A percentile compares a stretch with the other conserved stretches of the same genome.
phyloP scores from a whole-genome alignment of 257 asterid genomes.

The Coffea canephora region DNA sequence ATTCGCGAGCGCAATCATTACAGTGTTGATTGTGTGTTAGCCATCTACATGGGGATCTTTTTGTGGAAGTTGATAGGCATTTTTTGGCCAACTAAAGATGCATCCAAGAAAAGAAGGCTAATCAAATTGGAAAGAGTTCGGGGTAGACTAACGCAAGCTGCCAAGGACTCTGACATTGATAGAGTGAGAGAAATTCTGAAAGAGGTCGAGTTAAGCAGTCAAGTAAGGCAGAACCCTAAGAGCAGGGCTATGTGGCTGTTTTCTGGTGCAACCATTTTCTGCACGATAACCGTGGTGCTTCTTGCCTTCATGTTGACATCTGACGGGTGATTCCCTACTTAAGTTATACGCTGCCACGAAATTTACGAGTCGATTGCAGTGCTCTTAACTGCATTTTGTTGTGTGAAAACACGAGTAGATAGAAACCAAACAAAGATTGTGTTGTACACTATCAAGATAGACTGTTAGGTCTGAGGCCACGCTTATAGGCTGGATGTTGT shows the following conservation, averaged over 20 bases:
- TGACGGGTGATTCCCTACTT: conserved; percentile 55
- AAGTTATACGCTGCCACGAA: neutral
- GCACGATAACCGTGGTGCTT: conserved; percentile 57
- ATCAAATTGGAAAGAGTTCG: conserved; percentile 66
- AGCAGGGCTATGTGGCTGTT: conserved; percentile 67
- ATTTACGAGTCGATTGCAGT: neutral
- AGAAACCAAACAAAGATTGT: neutral
- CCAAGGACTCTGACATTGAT: conserved; percentile 81
- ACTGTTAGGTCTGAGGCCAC: neutral
- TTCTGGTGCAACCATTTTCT: conserved; percentile 67
- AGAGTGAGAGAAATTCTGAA: conserved; percentile 60
- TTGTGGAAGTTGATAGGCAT: conserved; percentile 78
- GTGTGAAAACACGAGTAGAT: neutral
- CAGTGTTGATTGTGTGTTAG: conserved; percentile 79
- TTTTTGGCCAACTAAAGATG: conserved; percentile 74
- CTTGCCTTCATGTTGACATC: conserved; percentile 61
- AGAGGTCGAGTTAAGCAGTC: conserved; percentile 56
- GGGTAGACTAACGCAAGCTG: conserved; percentile 63
- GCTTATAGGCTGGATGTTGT: conserved; percentile 2
- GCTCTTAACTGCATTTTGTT: neutral
- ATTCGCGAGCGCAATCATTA: conserved; percentile 96
- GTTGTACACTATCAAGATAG: neutral
- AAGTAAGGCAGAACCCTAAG: conserved; percentile 34
- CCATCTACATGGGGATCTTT: conserved; percentile 88
- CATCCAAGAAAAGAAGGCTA: conserved; percentile 36